phyloP scores from a whole-genome alignment of 1,284 basidiomycete genomes.

The Farysia itapuensis region DNA sequence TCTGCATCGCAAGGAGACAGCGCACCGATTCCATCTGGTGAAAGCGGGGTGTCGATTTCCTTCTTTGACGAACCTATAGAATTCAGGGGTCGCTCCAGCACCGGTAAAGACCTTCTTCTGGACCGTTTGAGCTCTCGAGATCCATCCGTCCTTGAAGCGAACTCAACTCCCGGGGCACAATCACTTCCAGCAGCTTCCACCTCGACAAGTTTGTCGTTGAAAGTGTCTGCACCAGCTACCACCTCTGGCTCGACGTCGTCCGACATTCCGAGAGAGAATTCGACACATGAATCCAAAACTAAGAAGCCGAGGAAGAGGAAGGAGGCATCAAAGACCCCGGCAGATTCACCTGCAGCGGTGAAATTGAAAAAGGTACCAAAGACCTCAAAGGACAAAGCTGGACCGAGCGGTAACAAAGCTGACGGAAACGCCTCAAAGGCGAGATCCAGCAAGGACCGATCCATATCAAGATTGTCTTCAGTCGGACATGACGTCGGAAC shows the following conservation, averaged over 20 bases:
- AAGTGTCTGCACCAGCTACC: too few relatives aligned
- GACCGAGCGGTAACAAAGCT: not conserved
- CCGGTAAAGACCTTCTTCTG: not conserved
- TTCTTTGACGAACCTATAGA: conserved; percentile 38
- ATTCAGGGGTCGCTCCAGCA: conserved; percentile 1
- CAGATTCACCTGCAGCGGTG: conserved; percentile 6
- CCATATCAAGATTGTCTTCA: conserved; percentile 25
- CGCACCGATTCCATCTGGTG: too few relatives aligned
- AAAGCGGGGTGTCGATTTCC: conserved; percentile 22
- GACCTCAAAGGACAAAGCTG: too few relatives aligned
- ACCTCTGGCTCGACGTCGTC: too few relatives aligned
- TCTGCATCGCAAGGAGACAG: too few relatives aligned
- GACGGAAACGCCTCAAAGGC: conserved; percentile 9
- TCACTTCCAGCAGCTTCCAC: too few relatives aligned
- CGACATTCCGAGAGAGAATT: too few relatives aligned
- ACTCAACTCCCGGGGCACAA: too few relatives aligned
- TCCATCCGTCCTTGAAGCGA: too few relatives aligned
- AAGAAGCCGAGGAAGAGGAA: conserved; percentile 32
- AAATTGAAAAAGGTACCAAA: conserved; percentile 3
- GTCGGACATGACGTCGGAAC: conserved; percentile 21
- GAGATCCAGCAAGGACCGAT: conserved; percentile 16
- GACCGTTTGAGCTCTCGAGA: too few relatives aligned
- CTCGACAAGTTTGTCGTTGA: too few relatives aligned
- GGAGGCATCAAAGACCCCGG: conserved; percentile 4
- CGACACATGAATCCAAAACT: conserved; percentile 17